phyloP scores from a whole-genome alignment of 805 yeast species.

The Barnettozyma sucrosica region DNA sequence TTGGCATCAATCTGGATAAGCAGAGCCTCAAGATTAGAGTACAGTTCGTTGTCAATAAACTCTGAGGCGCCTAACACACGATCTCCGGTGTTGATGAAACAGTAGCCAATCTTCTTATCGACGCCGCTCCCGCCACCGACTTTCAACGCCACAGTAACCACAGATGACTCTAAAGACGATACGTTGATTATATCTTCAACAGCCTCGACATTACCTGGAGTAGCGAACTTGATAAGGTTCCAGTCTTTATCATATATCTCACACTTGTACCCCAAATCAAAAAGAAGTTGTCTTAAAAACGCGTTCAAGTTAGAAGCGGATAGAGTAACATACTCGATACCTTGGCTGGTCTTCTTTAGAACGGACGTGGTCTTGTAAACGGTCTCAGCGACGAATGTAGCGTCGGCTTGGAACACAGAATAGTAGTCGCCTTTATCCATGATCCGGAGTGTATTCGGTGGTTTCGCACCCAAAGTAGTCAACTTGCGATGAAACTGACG shows the following conservation, averaged over 20 bases:
- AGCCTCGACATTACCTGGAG: conserved; percentile 85
- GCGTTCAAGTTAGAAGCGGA: conserved; percentile 68
- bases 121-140: conserved; percentile 27
- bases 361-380: conserved; percentile 83
- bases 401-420: conserved; percentile 70
- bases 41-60: conserved; percentile 82
- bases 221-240: conserved; percentile 52
- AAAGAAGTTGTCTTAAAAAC: conserved; percentile 57
- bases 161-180: conserved; percentile 33
- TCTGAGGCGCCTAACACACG: conserved; percentile 67
- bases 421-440: conserved; percentile 81
- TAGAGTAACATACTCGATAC: conserved; percentile 62
- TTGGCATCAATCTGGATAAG: conserved; percentile 85
- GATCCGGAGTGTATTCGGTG: conserved; percentile 53
- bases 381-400: conserved; percentile 72
- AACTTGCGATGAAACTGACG: conserved; percentile 44
- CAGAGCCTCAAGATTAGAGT: conserved; percentile 78
- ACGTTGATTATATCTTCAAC: conserved; percentile 63
- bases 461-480: conserved; percentile 40
- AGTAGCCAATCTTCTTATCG: conserved; percentile 60
- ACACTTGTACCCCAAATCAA: conserved; percentile 68
- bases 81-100: conserved; percentile 70
- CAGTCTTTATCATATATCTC: conserved; percentile 75
- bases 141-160: conserved; percentile 44
- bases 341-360: conserved; percentile 52